These are phyloP conservation scores for Corymbia maculata DNA, from an alignment of 345 rosid species.

Conservation along the genomic window DNA sequence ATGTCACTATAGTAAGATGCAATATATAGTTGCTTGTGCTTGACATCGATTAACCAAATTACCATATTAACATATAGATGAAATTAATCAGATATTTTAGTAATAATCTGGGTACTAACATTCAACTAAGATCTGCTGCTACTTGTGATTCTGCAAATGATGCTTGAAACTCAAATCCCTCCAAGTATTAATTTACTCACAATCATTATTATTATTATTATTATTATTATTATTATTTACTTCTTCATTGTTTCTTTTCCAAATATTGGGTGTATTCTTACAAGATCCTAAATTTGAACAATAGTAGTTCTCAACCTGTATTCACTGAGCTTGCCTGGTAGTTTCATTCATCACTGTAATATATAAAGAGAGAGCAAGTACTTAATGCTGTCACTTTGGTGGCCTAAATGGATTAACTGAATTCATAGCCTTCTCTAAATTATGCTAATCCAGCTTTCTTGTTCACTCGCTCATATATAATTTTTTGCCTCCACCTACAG, in stretches of 20 bases:
- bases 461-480: not conserved
- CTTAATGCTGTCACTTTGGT: not conserved
- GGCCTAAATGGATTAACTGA: not conserved
- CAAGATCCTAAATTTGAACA: not conserved
- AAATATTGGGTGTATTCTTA: not conserved
- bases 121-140: not conserved
- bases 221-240: not conserved
- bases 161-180: not conserved
- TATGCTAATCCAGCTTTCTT: not conserved
- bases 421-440: not conserved
- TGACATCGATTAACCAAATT: not conserved
- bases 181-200: not conserved
- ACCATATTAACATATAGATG: not conserved
- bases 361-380: not conserved
- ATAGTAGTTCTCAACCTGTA: not conserved
- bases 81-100: not conserved
- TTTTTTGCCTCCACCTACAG: constrained; percentile 4
- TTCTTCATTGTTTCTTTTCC: not conserved
- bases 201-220: not conserved
- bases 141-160: not conserved
- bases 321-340: not conserved
- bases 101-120: not conserved
- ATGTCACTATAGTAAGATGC: not conserved
- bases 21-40: not conserved
- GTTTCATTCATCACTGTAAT: not conserved